Base-by-base conservation (phyloP, 768 basidiomycete genomes). In the Mycena belliarum region DNA sequence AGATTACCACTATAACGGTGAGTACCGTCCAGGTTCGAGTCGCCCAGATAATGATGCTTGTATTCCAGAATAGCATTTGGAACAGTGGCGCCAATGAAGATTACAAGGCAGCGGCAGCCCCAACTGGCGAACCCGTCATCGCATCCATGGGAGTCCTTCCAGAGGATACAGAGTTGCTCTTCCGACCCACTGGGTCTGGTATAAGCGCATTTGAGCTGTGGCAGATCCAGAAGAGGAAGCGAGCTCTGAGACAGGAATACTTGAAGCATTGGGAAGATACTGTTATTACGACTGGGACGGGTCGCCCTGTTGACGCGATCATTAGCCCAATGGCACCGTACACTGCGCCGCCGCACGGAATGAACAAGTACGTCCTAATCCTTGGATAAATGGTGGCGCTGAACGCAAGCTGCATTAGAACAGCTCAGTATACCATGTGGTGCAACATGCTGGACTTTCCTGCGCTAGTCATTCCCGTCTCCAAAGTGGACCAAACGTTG, bases 241-340 rank as follows among this genome's bases (percentile, higher is more conserved):
- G 69, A 6, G 75, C 76, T 12, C 60, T 87, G 28, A 79, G 87
- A 24, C 74, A 83, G 61, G 75, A 78, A 47, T 84, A 89, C 65
- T 69, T 88, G 44, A 79, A 84, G 45, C 71, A 82, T 47, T 91
- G 89, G 89, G 78, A 85, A 49, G 74, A 70, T 6, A 87, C 85
- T 0, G 71, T 63, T 11, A 59, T 52, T 0, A 45, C 63, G 15
- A 91, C 89, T 0, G 82, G 81, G 0, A 92, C 88, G 0, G 88
- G 86, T 2, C 72, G 91, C 2, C 86, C 89, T 6, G 80, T 92
- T 7, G 91, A 93, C 66, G 89, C 86, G 2, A 82, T 93, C 62
- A 85, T 93, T 33, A 72, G 76, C 2, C 87, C 91, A 21, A 77
- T 74, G 3, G 85, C 86, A 2, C 77, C 88, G 2, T 85, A 74